phyloP scores from a whole-genome alignment of 2,329 filamentous ascomycete species.

The Bimuria novae-zelandiae region DNA sequence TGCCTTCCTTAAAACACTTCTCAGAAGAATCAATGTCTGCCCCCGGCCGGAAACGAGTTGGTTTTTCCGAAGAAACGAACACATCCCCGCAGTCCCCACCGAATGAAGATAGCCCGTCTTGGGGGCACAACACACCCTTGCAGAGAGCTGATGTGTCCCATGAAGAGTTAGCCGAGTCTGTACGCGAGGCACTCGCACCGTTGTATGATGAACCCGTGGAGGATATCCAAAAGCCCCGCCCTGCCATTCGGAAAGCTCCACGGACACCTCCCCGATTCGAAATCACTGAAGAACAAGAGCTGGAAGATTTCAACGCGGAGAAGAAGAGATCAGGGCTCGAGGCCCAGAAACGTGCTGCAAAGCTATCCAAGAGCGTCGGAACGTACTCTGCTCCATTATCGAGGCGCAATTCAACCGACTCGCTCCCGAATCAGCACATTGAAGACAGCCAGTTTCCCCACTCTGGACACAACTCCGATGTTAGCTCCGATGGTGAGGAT shows the following conservation, averaged over 20 bases:
- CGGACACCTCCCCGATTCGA: conserved; percentile 41
- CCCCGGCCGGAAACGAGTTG: conserved; percentile 40
- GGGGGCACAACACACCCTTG: conserved; percentile 34
- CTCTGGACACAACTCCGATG: conserved; percentile 25
- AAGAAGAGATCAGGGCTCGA: conserved; percentile 42
- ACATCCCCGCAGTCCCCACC: conserved; percentile 24
- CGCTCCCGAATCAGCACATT: conserved; percentile 20
- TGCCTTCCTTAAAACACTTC: conserved; percentile 2
- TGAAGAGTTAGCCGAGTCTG: conserved; percentile 42
- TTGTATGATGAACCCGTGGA: conserved; percentile 19
- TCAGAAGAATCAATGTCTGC: conserved; percentile 34
- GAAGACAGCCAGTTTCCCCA: conserved; percentile 4
- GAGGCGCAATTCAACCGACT: conserved; percentile 42
- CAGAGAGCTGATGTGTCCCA: conserved; percentile 40
- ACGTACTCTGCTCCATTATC: conserved; percentile 43
- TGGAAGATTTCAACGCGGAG: conserved; percentile 40
- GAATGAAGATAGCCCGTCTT: conserved; percentile 33
- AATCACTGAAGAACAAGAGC: conserved; percentile 41
- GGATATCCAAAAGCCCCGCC: conserved; percentile 41
- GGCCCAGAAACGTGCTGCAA: conserved; percentile 41
- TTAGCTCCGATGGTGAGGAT: conserved; percentile 31
- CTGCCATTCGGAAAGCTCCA: conserved; percentile 42
- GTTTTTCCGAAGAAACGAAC: conserved; percentile 33
- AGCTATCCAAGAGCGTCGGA: conserved; percentile 42
- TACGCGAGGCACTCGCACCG: conserved; percentile 39